phyloP scores from a whole-genome alignment of 2,329 filamentous ascomycete species.

The Nannizziopsis barbatae region DNA sequence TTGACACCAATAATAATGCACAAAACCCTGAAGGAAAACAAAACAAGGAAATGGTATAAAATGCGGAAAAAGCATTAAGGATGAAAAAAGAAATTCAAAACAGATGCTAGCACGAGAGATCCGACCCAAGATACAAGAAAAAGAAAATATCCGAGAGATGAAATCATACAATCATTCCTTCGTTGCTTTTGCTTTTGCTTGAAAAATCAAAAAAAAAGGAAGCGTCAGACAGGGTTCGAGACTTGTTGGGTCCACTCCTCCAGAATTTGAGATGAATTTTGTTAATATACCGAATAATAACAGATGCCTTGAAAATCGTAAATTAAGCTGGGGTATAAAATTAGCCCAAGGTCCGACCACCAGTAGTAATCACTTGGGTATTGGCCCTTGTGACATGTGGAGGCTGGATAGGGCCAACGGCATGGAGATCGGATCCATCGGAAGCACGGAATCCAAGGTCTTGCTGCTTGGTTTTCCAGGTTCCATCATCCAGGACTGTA shows the following conservation, averaged over 20 bases:
- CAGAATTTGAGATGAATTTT: not conserved
- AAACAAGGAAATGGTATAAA: not conserved
- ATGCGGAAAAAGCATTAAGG: constrained; percentile 4
- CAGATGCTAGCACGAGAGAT: not conserved
- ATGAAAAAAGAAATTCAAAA: not conserved
- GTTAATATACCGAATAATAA: not conserved
- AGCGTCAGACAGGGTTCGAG: not conserved
- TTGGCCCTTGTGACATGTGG: constrained; percentile 27
- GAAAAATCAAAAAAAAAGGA: not conserved
- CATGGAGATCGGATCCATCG: constrained; percentile 25
- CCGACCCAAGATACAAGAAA: constrained; percentile 3
- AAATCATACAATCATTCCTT: constrained; percentile 12
- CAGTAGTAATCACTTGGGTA: constrained; percentile 33
- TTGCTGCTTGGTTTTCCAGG: constrained; percentile 36
- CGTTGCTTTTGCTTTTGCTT: constrained; percentile 6
- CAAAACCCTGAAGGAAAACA: not conserved
- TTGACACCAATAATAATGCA: constrained; percentile 6
- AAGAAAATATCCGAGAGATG: not conserved
- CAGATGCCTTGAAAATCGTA: not conserved
- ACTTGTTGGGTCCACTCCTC: not conserved
- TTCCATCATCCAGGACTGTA: constrained; percentile 70
- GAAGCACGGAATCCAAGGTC: constrained; percentile 23
- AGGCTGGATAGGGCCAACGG: constrained; percentile 24
- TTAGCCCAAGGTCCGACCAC: constrained; percentile 29
- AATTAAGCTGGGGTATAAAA: not conserved